Percentiles rank a stretch among this genome's conserved stretches.
Evolutionary conservation across 2,329 filamentous ascomycete genomes (phyloP).

Genomic region (Colletotrichum paranaense): DNA sequence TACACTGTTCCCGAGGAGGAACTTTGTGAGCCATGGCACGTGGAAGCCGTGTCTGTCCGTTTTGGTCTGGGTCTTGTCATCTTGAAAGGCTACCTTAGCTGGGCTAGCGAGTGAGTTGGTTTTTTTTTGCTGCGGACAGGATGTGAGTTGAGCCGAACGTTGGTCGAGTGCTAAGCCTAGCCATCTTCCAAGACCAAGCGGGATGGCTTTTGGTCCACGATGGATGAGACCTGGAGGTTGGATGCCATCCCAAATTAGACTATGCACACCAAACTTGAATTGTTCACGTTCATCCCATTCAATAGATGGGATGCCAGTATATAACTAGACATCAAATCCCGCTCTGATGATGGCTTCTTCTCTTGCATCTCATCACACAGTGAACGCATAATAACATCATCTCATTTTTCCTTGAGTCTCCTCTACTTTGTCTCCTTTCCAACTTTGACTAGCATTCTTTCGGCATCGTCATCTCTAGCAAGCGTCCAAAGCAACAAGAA

Average conservation of each 20-base stretch:
- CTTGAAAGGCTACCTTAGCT: not conserved
- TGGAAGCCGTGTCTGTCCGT: not conserved
- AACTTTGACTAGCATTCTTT: not conserved
- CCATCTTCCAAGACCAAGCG: not conserved
- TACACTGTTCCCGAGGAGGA: constrained; percentile 9
- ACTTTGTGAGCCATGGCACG: not conserved
- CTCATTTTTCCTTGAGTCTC: not conserved
- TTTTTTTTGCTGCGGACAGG: not conserved
- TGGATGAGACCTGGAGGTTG: constrained; percentile 6
- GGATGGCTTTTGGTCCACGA: constrained; percentile 5
- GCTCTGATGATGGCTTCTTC: not conserved
- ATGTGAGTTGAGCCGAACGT: not conserved
- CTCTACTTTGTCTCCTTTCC: not conserved
- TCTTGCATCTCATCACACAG: constrained; percentile 13
- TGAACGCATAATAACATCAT: not conserved
- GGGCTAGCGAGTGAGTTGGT: not conserved
- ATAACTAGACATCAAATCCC: constrained; percentile 13
- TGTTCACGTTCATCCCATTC: not conserved
- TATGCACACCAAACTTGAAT: not conserved
- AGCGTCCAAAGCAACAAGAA: constrained; percentile 9
- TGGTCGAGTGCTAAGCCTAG: not conserved
- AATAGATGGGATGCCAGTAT: constrained; percentile 3
- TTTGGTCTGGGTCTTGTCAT: not conserved
- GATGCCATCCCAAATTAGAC: constrained; percentile 22
- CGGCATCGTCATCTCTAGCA: not conserved